Base-by-base conservation (phyloP, 1,284 basidiomycete genomes). In the Malassezia yamatoensis region DNA sequence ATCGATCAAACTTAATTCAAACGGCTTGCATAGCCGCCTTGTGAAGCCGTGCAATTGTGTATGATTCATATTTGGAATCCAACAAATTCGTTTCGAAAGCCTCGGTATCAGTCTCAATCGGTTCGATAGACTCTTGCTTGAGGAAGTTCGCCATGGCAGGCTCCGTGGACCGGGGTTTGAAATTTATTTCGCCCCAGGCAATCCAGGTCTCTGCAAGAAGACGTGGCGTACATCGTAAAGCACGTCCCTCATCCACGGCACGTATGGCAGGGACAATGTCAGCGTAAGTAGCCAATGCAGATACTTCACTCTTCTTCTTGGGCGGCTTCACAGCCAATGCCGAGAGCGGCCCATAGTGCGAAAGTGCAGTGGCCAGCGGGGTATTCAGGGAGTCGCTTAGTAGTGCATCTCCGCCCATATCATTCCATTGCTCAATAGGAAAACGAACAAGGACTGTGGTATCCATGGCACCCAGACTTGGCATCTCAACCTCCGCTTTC, bases 141-240 rank as follows among this genome's bases (percentile, higher is more conserved):
- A 32, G 13, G 18, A 37, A 48, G 15, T 38, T 39, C 21, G 33
- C 24, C 10, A 57, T 29, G 16, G 29, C 41, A 3, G 54, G 54
- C 24, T 29, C 37, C 18, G 35, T 21, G 0, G 49, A 12, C 1
- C 48, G 29, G 13, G 32, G 44, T 24, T 48, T 51, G 12, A 51
- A 51, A 10, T 34, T 7, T n/a, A 20, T 40, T 20, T 50, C 61
- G 3, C 62, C 59, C 68, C 68, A 71, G 24, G 64, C 64, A 43
- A 69, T 67, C 58, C 63, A 71, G 33, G 60, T 57, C 29, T 71
- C 68, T 35, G 66, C 59, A 9, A 69, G 61, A 40, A 67, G 20
- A 12, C 50, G n/a, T 1, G 62, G 64, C 15, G 59, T 51, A 34
- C 67, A 67, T n/a, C 59, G 60, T 45, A 72, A 54, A 44, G 68